Percentiles rank a stretch among this genome's conserved stretches.
Conservation (phyloP, 345 rosid species). For the Ailanthus altissimus region DNA sequence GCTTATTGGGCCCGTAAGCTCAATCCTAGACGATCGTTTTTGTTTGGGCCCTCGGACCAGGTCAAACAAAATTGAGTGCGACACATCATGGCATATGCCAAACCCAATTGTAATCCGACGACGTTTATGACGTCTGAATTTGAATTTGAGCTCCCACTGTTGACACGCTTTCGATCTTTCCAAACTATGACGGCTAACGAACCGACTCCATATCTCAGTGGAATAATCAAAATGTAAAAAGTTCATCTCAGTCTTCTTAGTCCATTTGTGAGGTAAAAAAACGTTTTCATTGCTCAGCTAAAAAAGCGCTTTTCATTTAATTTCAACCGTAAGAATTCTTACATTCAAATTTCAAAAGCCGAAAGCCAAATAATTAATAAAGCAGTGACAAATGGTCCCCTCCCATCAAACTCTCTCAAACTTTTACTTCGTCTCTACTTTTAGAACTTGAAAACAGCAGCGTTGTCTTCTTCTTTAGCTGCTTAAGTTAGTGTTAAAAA, state of each 20-base stretch:
- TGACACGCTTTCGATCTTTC: neutral
- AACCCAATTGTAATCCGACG: neutral
- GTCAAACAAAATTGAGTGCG: too few species aligned
- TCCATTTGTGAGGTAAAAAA: neutral
- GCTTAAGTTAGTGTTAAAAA: neutral
- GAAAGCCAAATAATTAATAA: neutral
- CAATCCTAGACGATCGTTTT: too few species aligned
- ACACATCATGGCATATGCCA: neutral
- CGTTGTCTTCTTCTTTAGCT: neutral
- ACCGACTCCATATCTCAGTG: neutral
- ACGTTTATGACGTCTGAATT: neutral
- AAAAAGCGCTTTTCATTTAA: neutral
- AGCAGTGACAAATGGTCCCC: neutral
- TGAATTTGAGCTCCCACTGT: neutral
- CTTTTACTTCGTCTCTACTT: neutral
- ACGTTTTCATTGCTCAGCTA: neutral
- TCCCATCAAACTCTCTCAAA: neutral
- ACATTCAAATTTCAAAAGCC: constrained; percentile 17
- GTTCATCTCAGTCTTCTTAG: neutral
- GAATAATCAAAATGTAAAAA: neutral
- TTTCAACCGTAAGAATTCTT: neutral
- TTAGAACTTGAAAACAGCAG: neutral
- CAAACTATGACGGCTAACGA: neutral
- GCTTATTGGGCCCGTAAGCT: too few species aligned
- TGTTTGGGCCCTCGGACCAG: too few species aligned